A percentile compares a stretch with the other conserved stretches of the same genome.
Conservation (phyloP, 208 protist genomes). For the Acanthamoeba lugdunensis region DNA sequence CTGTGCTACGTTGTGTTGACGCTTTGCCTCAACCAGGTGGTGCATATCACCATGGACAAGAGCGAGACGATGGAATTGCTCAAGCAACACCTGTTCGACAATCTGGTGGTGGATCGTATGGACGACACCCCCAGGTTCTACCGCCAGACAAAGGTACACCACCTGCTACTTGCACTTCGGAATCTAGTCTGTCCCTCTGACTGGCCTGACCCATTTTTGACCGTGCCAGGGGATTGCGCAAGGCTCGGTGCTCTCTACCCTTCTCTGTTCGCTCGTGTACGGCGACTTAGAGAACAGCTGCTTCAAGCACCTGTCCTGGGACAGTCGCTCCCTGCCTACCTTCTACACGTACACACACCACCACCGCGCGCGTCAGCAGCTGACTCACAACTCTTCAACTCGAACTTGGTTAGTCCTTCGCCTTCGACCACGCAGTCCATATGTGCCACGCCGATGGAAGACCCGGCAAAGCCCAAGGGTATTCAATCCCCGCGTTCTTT, state of each 20-base stretch:
- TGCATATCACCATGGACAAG: constrained; percentile 62
- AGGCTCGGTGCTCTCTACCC: constrained; percentile 65
- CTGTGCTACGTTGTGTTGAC: background rate
- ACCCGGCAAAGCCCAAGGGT: background rate
- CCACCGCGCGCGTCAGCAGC: no score
- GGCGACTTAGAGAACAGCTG: constrained; percentile 73
- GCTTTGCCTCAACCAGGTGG: background rate
- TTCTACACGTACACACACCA: constrained; percentile 43
- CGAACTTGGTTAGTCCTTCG: background rate
- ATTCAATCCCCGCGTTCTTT: background rate
- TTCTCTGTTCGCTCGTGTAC: constrained; percentile 62
- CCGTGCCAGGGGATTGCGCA: constrained; percentile 58
- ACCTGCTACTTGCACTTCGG: no score
- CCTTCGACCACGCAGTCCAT: background rate
- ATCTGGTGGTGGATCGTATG: constrained; percentile 53
- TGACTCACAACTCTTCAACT: background rate
- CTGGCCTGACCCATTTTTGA: no score
- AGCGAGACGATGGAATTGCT: constrained; percentile 47
- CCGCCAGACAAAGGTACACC: constrained; percentile 30
- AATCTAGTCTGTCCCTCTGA: no score
- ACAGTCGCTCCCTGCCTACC: constrained; percentile 48
- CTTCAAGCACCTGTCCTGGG: constrained; percentile 68
- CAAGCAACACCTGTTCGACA: constrained; percentile 60
- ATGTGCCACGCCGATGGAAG: background rate
- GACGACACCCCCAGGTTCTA: constrained; percentile 36